phyloP scores from a whole-genome alignment of 352 stramenopile species.

The Globisporangium camurandrum region DNA sequence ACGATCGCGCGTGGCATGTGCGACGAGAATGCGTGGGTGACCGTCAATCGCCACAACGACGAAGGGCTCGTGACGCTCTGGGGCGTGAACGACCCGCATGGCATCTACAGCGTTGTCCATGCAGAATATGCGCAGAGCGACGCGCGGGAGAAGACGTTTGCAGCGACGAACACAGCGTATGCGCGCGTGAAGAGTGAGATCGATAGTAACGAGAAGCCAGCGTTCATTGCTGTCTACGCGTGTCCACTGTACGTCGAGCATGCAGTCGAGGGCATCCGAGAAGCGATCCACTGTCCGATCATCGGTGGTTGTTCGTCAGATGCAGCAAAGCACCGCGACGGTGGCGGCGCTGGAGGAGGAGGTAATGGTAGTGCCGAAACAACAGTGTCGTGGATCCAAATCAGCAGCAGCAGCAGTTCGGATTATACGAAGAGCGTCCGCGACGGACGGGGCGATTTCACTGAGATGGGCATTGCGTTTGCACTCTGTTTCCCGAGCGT shows the following conservation, averaged over 20 bases:
- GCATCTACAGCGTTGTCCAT: slow-evolving; percentile 76
- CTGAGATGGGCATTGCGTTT: slow-evolving; percentile 77
- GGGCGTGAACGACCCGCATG: slow-evolving; percentile 79
- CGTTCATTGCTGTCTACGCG: slow-evolving; percentile 75
- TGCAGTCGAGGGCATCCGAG: slow-evolving; percentile 74
- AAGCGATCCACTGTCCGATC: slow-evolving; percentile 72
- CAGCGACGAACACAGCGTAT: slow-evolving; percentile 59
- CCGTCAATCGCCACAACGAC: slow-evolving; percentile 79
- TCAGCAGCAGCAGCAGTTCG: slow-evolving; percentile 75
- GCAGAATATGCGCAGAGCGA: slow-evolving; percentile 76
- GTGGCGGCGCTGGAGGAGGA: background rate
- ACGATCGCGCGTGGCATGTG: slow-evolving; percentile 81
- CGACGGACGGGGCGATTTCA: slow-evolving; percentile 65
- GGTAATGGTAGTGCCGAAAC: slow-evolving; percentile 23
- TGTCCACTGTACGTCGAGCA: slow-evolving; percentile 79
- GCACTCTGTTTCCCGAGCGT: slow-evolving; percentile 80
- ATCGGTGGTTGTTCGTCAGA: slow-evolving; percentile 81
- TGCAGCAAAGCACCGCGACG: slow-evolving; percentile 60
- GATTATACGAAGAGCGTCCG: slow-evolving; percentile 75
- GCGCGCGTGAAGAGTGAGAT: slow-evolving; percentile 42
- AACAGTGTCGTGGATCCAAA: slow-evolving; percentile 85
- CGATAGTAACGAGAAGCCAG: slow-evolving; percentile 60
- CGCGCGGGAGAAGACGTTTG: slow-evolving; percentile 69
- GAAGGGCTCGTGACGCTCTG: slow-evolving; percentile 78
- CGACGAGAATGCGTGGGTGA: slow-evolving; percentile 84